A percentile compares a stretch with the other conserved stretches of the same genome.
Evolutionary conservation across 208 protist genomes (phyloP).

Genomic region (Trichomonas tenax): DNA sequence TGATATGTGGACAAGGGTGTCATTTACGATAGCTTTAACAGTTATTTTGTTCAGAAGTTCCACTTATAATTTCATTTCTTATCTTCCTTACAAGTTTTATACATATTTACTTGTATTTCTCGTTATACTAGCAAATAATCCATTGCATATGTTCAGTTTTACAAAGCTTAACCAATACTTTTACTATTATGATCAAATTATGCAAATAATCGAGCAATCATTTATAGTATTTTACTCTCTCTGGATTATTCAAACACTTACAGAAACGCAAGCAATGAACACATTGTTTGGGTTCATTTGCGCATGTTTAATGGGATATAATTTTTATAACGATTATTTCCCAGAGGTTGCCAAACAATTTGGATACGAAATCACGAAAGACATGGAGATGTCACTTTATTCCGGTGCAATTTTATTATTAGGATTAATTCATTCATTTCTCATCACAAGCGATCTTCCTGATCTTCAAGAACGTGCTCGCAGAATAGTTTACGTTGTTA

Average conservation of each 20-base stretch:
- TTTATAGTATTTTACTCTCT: neutral
- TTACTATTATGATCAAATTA: neutral
- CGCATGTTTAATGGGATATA: neutral
- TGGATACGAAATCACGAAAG: neutral
- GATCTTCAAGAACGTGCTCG: neutral
- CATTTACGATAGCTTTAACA: neutral
- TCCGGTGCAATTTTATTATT: neutral
- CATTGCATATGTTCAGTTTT: neutral
- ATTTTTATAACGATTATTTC: neutral
- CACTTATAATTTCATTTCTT: neutral
- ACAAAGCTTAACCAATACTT: neutral
- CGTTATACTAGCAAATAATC: neutral
- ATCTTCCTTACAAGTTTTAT: neutral
- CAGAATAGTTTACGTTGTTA: neutral
- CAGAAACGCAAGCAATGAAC: neutral
- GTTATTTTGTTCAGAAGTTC: neutral
- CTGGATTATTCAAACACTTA: neutral
- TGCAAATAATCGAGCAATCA: neutral
- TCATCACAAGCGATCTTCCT: neutral
- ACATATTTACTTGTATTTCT: neutral
- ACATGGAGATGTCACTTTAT: neutral
- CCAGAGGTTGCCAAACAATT: neutral
- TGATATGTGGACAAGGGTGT: neutral
- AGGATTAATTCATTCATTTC: neutral
- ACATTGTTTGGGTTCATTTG: neutral